phyloP scores from a whole-genome alignment of 2,329 filamentous ascomycete genomes.

The Xylaria sp. region DNA sequence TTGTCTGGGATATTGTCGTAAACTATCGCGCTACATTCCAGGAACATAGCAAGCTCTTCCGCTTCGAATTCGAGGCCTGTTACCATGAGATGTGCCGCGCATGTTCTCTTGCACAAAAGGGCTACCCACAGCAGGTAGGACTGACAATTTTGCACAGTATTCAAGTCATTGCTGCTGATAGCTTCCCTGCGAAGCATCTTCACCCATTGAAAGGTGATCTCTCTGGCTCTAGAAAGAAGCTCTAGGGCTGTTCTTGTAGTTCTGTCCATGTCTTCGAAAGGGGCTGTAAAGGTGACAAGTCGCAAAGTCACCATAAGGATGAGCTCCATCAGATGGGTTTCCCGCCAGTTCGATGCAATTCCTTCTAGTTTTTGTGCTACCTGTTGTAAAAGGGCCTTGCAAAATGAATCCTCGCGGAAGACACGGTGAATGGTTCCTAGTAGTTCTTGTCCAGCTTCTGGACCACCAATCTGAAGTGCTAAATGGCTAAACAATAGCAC shows the following conservation, averaged over 20 bases:
- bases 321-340: slow-evolving; percentile 59
- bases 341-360: slow-evolving; percentile 61
- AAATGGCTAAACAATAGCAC: slow-evolving; percentile 54
- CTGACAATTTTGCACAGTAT: slow-evolving; percentile 43
- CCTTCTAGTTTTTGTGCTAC: slow-evolving; percentile 45
- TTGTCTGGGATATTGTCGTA: slow-evolving; percentile 49
- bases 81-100: slow-evolving; percentile 21
- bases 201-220: slow-evolving; percentile 54
- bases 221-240: slow-evolving; percentile 47
- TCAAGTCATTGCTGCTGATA: slow-evolving; percentile 40
- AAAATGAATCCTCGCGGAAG: slow-evolving; percentile 55
- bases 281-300: slow-evolving; percentile 29
- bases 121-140: slow-evolving; percentile 56
- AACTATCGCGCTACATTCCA: slow-evolving; percentile 38
- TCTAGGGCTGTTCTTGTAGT: slow-evolving; percentile 20
- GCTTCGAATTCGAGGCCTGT: slow-evolving; percentile 4
- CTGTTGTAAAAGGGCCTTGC: slow-evolving; percentile 48
- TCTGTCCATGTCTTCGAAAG: slow-evolving; percentile 4
- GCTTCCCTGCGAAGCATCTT: slow-evolving; percentile 49
- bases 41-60: slow-evolving; percentile 23
- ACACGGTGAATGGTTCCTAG: slow-evolving; percentile 52
- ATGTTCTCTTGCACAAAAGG: slow-evolving; percentile 54
- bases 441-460: slow-evolving; percentile 24
- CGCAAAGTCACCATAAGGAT: slow-evolving; percentile 56
- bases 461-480: slow-evolving; percentile 58